phyloP scores from a whole-genome alignment of 164 flowering plant species.

The Chloranthus sessilifolius region DNA sequence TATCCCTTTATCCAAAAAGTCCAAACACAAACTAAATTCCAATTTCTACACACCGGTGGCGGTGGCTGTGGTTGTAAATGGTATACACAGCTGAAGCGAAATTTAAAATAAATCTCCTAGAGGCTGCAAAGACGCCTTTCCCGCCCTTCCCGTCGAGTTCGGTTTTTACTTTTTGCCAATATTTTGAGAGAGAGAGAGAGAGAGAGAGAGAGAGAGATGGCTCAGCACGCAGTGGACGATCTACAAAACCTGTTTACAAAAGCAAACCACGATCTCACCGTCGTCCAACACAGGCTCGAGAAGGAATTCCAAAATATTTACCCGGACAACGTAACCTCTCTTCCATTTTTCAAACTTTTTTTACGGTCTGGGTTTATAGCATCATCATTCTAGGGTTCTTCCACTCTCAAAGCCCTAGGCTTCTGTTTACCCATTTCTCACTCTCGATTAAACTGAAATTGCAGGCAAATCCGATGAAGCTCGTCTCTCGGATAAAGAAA shows the following conservation, averaged over 20 bases:
- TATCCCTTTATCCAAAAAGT: too few species aligned
- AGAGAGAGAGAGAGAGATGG: slow-evolving; percentile 17
- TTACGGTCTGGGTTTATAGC: neutral
- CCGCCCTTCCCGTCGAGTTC: too few species aligned
- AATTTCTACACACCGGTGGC: too few species aligned
- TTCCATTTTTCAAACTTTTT: slow-evolving; percentile 4
- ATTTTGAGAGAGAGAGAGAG: slow-evolving; percentile 1
- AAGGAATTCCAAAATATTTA: slow-evolving; percentile 63
- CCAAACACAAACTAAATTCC: too few species aligned
- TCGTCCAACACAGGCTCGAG: slow-evolving; percentile 59
- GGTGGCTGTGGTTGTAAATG: too few species aligned
- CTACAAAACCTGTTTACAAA: slow-evolving; percentile 46
- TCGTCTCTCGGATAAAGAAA: slow-evolving; percentile 68
- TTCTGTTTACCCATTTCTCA: neutral
- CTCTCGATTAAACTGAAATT: neutral
- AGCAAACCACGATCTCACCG: slow-evolving; percentile 59
- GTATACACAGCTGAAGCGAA: too few species aligned
- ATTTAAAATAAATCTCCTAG: too few species aligned
- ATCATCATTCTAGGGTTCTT: neutral
- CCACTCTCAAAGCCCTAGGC: neutral
- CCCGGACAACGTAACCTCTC: slow-evolving; percentile 47
- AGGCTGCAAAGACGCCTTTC: too few species aligned
- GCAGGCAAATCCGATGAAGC: slow-evolving; percentile 83
- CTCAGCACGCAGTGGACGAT: slow-evolving; percentile 50
- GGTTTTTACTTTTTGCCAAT: neutral